Evolutionary conservation across 2,329 filamentous ascomycete species (phyloP).

Genomic region (Ampelomyces quisqualis): DNA sequence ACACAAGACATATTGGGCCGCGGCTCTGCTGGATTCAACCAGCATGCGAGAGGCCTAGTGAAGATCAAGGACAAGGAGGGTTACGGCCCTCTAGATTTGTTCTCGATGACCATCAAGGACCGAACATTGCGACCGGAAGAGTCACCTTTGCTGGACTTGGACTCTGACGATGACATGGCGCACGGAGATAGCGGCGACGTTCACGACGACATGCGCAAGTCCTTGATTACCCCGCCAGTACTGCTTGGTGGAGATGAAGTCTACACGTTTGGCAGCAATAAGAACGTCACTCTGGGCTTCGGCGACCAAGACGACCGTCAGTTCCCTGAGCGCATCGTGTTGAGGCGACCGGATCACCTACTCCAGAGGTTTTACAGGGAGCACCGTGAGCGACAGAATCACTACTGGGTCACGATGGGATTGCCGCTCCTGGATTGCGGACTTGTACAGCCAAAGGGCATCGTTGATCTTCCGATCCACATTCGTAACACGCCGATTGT

Average conservation of each 20-base stretch:
- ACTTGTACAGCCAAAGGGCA: conserved; percentile 35
- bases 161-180: conserved; percentile 53
- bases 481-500: conserved; percentile 70
- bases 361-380: conserved; percentile 72
- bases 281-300: conserved; percentile 87
- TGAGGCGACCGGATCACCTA: conserved; percentile 76
- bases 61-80: conserved; percentile 96
- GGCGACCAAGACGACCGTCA: conserved; percentile 96
- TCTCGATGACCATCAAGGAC: conserved; percentile 80
- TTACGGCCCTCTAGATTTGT: conserved; percentile 91
- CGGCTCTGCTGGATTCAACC: conserved; percentile 58
- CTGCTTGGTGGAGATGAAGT: conserved; percentile 73
- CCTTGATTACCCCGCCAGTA: conserved; percentile 30
- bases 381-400: conserved; percentile 54
- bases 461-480: conserved; percentile 67
- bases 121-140: conserved; percentile 58
- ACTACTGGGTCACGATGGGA: conserved; percentile 45
- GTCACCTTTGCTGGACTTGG: conserved; percentile 48
- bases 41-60: conserved; percentile 72
- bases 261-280: conserved; percentile 94
- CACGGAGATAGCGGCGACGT: conserved; percentile 48
- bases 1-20: conserved; percentile 64
- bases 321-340: conserved; percentile 78
- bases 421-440: conserved; percentile 23
- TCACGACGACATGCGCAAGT: conserved; percentile 32